Percentiles rank a stretch among this genome's conserved stretches.
phyloP scores from a whole-genome alignment of 495 filamentous ascomycete genomes.

The Amorphotheca resinae region DNA sequence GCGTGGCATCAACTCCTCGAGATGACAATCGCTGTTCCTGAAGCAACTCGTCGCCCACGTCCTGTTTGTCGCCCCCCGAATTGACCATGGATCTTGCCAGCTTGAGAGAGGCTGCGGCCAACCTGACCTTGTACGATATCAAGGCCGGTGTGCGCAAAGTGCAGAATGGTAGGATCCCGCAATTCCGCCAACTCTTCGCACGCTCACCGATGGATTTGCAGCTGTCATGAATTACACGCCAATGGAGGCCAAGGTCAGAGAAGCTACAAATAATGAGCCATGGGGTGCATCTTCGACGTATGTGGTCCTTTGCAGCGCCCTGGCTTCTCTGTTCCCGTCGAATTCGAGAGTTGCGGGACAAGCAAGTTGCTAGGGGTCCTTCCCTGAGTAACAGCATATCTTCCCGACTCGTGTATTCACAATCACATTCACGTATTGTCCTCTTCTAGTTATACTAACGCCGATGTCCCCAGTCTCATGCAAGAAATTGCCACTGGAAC shows the following conservation, averaged over 20 bases:
- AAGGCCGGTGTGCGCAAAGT: slow-evolving; percentile 96
- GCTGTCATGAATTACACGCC: slow-evolving; percentile 99
- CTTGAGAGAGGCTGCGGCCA: slow-evolving; percentile 81
- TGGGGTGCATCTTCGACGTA: slow-evolving; percentile 40
- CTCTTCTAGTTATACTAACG: neutral
- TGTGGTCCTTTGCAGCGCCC: slow-evolving; percentile 5
- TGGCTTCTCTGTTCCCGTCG: neutral
- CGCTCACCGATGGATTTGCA: slow-evolving; percentile 27
- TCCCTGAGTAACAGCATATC: too few species aligned
- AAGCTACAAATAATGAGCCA: slow-evolving; percentile 96
- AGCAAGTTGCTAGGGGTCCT: too few species aligned
- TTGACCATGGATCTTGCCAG: slow-evolving; percentile 70
- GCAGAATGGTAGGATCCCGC: slow-evolving; percentile 71
- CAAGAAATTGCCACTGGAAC: slow-evolving; percentile 98
- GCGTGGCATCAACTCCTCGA: too few species aligned
- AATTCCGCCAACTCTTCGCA: slow-evolving; percentile 5
- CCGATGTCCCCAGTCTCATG: slow-evolving; percentile 28
- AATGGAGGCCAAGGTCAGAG: slow-evolving; percentile 97
- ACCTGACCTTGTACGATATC: slow-evolving; percentile 90
- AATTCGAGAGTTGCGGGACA: too few species aligned
- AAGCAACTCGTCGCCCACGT: too few species aligned
- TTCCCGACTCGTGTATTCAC: neutral
- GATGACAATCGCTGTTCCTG: too few species aligned
- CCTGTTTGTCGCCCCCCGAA: too few species aligned
- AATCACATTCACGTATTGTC: neutral